Base-by-base conservation (phyloP, 768 basidiomycete species). In the Pilatotrama ljubarskyi region DNA sequence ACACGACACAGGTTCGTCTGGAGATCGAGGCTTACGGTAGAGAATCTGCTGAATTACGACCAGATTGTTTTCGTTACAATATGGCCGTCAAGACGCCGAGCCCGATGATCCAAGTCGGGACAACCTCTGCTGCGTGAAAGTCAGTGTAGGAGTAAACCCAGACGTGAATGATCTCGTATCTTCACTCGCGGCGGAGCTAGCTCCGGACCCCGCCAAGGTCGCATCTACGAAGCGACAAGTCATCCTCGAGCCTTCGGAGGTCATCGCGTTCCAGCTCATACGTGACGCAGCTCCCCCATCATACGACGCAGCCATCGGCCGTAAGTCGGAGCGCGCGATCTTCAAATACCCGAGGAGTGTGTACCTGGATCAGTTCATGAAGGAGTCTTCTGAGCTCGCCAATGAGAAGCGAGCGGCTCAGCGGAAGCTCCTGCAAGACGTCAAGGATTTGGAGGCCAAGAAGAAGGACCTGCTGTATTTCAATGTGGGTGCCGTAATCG, bases 361-460 rank as follows among this genome's bases (percentile, higher is more conserved):
- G 47, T 91, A 84, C 69, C 75, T 93, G 46, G 91, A 93, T 68
- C 83, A 85, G 51, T 93, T 91, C 64, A 64, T 92, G 62, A 77
- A 77, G 49, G 78, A 80, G 50, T 90, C 89, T 41, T 64, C 82
- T 4, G 77, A 78, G 8, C 65, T 80, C 25, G 75, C 79, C 13
- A 70, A 72, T 14, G 66, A 68, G 46, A 78, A 77, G 64, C 65
- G 76, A 32, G 59, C 10, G 41, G 61, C 72, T 42, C 75, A 73
- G 64, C 69, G 72, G 13, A 73, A 78, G 25, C 76, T 86, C 54
- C 60, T 75, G 7, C 76, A 74, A 17, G 79, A 87, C 55, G 79
- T 86, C 22, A 74, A 78, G 52, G 74, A 71, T 29, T 69, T 90
- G 32, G 74, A 71, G 22, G 67, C 67, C 55, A 76, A 77, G 63